Percentiles rank a stretch among this genome's conserved stretches.
Evolutionary conservation across 805 yeast genomes (phyloP).

Genomic region (Kuraishia piskuri): DNA sequence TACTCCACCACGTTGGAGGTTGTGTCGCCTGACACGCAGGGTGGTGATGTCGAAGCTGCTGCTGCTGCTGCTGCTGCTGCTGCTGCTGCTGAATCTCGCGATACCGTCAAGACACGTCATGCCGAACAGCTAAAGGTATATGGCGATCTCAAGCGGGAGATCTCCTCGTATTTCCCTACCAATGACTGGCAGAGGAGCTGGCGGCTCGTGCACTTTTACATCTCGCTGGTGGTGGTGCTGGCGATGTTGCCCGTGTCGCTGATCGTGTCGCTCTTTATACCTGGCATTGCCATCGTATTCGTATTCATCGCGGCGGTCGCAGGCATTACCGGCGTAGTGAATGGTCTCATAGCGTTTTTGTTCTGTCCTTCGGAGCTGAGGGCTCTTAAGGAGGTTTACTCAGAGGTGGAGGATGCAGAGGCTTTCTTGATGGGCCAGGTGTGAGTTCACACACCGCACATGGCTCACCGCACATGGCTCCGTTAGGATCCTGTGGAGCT

Average conservation of each 20-base stretch:
- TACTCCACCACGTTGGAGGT: conserved; percentile 39
- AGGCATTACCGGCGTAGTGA: conserved; percentile 57
- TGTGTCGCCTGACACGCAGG: conserved; percentile 13
- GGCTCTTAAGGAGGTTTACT: conserved; percentile 65
- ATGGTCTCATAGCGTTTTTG: conserved; percentile 70
- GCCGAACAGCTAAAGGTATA: conserved; percentile 24
- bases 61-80: conserved; percentile 38
- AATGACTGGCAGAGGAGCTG: conserved; percentile 52
- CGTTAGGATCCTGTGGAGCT: too few relatives aligned
- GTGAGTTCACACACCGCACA: too few relatives aligned
- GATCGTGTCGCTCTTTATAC: conserved; percentile 43
- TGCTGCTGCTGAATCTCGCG: conserved; percentile 40
- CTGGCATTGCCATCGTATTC: conserved; percentile 65
- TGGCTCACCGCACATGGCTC: too few relatives aligned
- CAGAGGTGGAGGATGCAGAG: conserved; percentile 42
- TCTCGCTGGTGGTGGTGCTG: conserved; percentile 43
- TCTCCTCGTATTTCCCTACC: conserved; percentile 39
- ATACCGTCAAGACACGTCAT: conserved; percentile 30
- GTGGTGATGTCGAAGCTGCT: too few relatives aligned
- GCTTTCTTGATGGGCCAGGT: background rate
- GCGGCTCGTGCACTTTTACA: conserved; percentile 57
- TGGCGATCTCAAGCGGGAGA: conserved; percentile 37
- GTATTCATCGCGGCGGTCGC: conserved; percentile 46
- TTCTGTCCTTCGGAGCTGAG: conserved; percentile 79
- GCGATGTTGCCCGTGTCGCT: conserved; percentile 47